Evolutionary conservation across 202 grass and related monocot genomes (phyloP), one percentile per base, ranked within the genome.

Genomic region (Panicum hallii): DNA sequence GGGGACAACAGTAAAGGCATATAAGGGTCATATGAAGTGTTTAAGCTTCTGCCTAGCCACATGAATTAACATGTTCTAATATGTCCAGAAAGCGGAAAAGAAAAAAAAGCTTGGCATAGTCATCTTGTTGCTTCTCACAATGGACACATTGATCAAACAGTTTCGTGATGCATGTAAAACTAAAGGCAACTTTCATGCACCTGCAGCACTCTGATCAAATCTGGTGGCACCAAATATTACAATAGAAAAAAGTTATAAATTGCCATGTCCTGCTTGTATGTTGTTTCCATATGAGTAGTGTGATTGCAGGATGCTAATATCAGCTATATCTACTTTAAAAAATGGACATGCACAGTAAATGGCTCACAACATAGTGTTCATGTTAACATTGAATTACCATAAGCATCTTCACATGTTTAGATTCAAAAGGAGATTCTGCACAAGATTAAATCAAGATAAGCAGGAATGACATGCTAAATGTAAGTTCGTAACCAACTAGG

Each of bases 241-340:
- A 79, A 70, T 42, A 30, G 11, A 47, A 77, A 26, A 26, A 20
- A 66, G 70, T 55, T 72, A 47, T 70, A 30, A 69, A 77, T 63
- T 20, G 30, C 15, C 47, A 75, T 75, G 26, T 43, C 61, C 12
- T 75, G 23, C 52, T 68, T 75, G 47, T 32, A 45, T 55, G 23
- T 68, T 49, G 43, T 82, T 87, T 68, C n/a, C 72, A 69, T 70
- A 52, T 15, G 42, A 41, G 26, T 16, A 28, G 61, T 41, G 26
- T 19, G 20, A 61, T 40, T 84, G 16, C 12, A 36, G 17, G 48
- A 48, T 69, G 41, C 52, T 45, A 70, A 82, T 71, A 77, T 63
- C 78, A 78, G 79, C 45, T 87, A 87, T 76, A 81, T 17, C 36
- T 48, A 75, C 52, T 57, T 63, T 1, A 10, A 66, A 80, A 62